phyloP scores from a whole-genome alignment of 495 filamentous ascomycete species.

The Oleoguttula mirabilis region DNA sequence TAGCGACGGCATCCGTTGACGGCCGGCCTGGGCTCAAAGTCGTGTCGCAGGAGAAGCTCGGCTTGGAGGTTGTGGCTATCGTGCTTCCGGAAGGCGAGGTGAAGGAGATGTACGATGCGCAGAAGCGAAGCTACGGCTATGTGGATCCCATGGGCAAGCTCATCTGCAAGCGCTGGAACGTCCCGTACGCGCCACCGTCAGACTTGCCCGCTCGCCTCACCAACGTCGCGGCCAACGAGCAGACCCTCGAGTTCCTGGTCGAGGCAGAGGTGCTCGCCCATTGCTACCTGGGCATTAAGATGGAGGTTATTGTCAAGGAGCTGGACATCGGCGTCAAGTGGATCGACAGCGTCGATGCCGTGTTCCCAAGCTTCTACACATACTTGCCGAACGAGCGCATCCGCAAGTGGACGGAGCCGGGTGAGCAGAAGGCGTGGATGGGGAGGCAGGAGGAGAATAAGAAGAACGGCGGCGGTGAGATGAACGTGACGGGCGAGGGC shows the following conservation, averaged over 20 bases:
- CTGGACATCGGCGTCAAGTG: conserved; percentile 36
- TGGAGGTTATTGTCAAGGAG: conserved; percentile 50
- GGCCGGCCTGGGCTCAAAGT: conserved; percentile 24
- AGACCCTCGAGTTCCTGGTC: conserved; percentile 49
- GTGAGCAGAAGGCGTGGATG: conserved; percentile 15
- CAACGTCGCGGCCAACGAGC: conserved; percentile 28
- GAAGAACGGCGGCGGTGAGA: conserved; percentile 1
- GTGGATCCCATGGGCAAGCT: conserved; percentile 29
- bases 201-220: conserved; percentile 23
- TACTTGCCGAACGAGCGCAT: conserved; percentile 60
- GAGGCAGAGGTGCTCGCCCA: conserved; percentile 51
- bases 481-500: no score
- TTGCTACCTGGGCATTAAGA: conserved; percentile 65
- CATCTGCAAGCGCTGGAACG: conserved; percentile 23
- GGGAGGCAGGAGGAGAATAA: conserved; percentile 10
- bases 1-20: neutral
- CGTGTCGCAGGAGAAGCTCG: conserved; percentile 34
- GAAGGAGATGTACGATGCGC: conserved; percentile 33
- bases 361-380: conserved; percentile 46
- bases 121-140: conserved; percentile 13
- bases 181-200: conserved; percentile 20
- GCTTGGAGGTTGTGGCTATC: conserved; percentile 47
- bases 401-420: conserved; percentile 49
- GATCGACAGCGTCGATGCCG: conserved; percentile 43
- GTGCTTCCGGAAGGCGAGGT: conserved; percentile 31